Conservation (phyloP, 2,329 filamentous ascomycete genomes). For the Esteya vermicola region DNA sequence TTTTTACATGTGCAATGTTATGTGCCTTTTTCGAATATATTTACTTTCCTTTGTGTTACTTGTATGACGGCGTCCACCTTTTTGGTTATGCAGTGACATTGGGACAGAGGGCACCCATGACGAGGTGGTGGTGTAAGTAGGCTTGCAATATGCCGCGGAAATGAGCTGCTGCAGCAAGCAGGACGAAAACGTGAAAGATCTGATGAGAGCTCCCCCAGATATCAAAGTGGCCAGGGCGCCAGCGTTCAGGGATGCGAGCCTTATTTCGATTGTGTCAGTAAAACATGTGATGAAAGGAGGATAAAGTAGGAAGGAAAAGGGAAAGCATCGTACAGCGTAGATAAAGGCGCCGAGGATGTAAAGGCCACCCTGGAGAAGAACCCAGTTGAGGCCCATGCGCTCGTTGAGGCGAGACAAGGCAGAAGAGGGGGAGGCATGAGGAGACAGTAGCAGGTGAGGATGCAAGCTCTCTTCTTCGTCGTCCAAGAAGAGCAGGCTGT, state of each 20-base stretch:
- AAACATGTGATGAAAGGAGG: background rate
- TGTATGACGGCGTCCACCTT: too few relatives aligned
- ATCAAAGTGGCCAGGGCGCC: slow-evolving; percentile 66
- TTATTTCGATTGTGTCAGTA: slow-evolving; percentile 17
- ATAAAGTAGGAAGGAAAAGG: background rate
- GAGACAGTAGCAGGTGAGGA: too few relatives aligned
- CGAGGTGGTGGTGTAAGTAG: slow-evolving; percentile 70
- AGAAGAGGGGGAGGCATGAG: slow-evolving; percentile 32
- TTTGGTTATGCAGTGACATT: too few relatives aligned
- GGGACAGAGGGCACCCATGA: slow-evolving; percentile 38
- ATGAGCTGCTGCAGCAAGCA: slow-evolving; percentile 70
- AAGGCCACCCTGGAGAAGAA: slow-evolving; percentile 63
- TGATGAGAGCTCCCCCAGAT: slow-evolving; percentile 91
- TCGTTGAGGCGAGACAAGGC: slow-evolving; percentile 49
- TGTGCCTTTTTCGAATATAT: too few relatives aligned
- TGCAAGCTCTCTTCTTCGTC: too few relatives aligned
- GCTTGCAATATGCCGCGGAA: slow-evolving; percentile 68
- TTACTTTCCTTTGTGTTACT: too few relatives aligned
- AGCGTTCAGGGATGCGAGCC: slow-evolving; percentile 71
- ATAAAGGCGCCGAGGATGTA: slow-evolving; percentile 78
- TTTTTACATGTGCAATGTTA: too few relatives aligned
- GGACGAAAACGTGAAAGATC: slow-evolving; percentile 83
- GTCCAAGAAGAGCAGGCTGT: slow-evolving; percentile 38
- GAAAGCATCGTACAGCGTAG: slow-evolving; percentile 52
- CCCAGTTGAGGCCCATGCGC: slow-evolving; percentile 68